phyloP scores from a whole-genome alignment of 495 filamentous ascomycete species.

The Aspergillus nanangensis region DNA sequence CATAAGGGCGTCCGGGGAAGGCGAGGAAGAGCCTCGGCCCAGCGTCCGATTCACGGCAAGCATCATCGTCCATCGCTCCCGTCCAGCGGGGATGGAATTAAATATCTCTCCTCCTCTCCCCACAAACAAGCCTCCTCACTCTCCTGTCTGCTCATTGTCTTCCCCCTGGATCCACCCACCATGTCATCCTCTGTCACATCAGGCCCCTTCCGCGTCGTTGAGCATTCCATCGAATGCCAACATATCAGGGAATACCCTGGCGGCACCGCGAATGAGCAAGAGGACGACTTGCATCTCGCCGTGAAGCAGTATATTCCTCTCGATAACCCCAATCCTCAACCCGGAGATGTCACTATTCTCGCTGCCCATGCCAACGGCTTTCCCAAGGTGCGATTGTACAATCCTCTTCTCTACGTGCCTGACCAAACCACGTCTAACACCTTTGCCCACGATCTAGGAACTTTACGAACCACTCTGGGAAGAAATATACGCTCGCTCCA shows the following conservation, averaged over 20 bases:
- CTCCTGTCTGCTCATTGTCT: background rate
- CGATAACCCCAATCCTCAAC: constrained; percentile 57
- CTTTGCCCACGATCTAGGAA: constrained; percentile 47
- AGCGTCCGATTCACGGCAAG: background rate
- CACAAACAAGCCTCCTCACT: background rate
- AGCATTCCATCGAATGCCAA: constrained; percentile 60
- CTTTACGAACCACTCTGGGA: constrained; percentile 88
- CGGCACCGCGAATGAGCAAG: constrained; percentile 57
- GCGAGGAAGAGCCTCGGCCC: background rate
- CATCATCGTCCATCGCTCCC: background rate
- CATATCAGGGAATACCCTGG: constrained; percentile 70
- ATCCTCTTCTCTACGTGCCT: constrained; percentile 3
- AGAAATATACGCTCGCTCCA: constrained; percentile 55
- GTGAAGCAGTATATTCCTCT: constrained; percentile 82
- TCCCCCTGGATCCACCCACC: background rate
- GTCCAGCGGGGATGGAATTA: background rate
- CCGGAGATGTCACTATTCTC: constrained; percentile 78
- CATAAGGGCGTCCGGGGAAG: too few species aligned
- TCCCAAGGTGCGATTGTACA: constrained; percentile 57
- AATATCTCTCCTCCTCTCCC: background rate
- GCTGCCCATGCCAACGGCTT: constrained; percentile 85
- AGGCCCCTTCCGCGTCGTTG: constrained; percentile 48
- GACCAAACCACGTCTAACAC: background rate
- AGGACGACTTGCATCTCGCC: constrained; percentile 58
- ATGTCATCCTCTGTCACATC: constrained; percentile 1